Evolutionary conservation across 2,329 filamentous ascomycete species (phyloP).

Genomic region (Verticillium zaregamsianum): DNA sequence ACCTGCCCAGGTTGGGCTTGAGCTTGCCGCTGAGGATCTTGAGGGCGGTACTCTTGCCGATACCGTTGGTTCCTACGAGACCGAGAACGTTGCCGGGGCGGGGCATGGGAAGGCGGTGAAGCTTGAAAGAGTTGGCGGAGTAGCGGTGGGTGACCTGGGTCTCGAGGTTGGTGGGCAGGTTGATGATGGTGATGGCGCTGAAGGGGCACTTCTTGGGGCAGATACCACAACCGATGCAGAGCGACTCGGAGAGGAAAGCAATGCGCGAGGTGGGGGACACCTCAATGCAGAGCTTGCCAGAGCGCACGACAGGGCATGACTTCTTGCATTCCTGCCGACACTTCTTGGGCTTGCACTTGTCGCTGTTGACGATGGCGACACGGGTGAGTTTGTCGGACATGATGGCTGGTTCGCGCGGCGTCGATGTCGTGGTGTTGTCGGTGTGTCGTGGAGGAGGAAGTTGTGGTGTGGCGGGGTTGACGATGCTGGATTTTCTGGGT

Average conservation of each 20-base stretch:
- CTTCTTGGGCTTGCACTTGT: constrained; percentile 79
- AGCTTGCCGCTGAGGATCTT: constrained; percentile 98
- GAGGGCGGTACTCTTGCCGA: constrained; percentile 98
- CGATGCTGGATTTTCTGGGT: not conserved
- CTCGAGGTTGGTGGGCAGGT: constrained; percentile 98
- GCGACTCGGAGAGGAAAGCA: constrained; percentile 93
- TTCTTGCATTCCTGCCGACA: constrained; percentile 99
- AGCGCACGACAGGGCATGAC: constrained; percentile 93
- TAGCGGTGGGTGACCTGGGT: constrained; percentile 97
- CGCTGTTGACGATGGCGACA: constrained; percentile 97
- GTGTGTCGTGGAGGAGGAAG: not conserved
- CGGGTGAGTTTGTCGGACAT: constrained; percentile 96
- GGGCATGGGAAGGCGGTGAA: constrained; percentile 93
- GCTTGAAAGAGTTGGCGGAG: constrained; percentile 99
- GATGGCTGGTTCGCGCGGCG: not conserved
- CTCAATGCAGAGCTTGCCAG: constrained; percentile 96
- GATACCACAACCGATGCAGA: constrained; percentile 98
- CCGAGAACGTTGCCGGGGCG: constrained; percentile 92
- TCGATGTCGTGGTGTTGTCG: not conserved
- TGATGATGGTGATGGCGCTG: constrained; percentile 99
- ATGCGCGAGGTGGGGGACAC: constrained; percentile 85
- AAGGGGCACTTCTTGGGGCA: constrained; percentile 99
- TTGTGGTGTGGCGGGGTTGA: not conserved
- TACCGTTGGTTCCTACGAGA: constrained; percentile 98
- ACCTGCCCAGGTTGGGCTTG: constrained; percentile 94